phyloP scores from a whole-genome alignment of 208 protist species.

The Acanthamoeba culbertsoni region DNA sequence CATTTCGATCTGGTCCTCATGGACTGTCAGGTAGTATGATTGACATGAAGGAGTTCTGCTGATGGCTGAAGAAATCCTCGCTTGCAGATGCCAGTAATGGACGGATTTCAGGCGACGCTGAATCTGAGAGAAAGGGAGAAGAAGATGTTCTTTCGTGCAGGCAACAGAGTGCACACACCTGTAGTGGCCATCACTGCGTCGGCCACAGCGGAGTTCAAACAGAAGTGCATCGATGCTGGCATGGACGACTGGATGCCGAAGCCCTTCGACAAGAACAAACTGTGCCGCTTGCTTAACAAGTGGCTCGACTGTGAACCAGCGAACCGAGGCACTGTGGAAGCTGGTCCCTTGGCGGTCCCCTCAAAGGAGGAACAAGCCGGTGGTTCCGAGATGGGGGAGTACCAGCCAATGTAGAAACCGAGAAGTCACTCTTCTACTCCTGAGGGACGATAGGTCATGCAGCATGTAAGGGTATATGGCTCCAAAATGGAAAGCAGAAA shows the following conservation, averaged over 20 bases:
- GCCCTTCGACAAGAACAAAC: conserved; percentile 39
- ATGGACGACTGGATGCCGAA: conserved; percentile 54
- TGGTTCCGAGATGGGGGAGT: background rate
- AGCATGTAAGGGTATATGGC: background rate
- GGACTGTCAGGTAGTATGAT: background rate
- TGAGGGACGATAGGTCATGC: background rate
- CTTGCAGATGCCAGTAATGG: conserved; percentile 45
- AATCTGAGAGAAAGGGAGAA: background rate
- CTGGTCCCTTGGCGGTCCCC: background rate
- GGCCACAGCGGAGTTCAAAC: background rate
- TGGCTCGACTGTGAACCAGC: background rate
- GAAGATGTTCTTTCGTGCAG: too few species aligned
- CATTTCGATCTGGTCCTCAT: background rate
- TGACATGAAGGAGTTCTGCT: background rate
- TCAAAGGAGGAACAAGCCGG: background rate
- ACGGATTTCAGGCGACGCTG: background rate
- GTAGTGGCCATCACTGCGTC: conserved; percentile 27
- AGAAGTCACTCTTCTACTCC: background rate
- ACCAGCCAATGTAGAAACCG: background rate
- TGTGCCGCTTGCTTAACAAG: background rate
- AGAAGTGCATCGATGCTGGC: conserved; percentile 37
- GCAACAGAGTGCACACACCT: background rate
- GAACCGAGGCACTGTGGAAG: background rate
- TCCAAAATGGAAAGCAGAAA: too few species aligned
- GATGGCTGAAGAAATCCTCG: background rate